phyloP scores from a whole-genome alignment of 2,329 filamentous ascomycete species.

The Fusarium sp. region DNA sequence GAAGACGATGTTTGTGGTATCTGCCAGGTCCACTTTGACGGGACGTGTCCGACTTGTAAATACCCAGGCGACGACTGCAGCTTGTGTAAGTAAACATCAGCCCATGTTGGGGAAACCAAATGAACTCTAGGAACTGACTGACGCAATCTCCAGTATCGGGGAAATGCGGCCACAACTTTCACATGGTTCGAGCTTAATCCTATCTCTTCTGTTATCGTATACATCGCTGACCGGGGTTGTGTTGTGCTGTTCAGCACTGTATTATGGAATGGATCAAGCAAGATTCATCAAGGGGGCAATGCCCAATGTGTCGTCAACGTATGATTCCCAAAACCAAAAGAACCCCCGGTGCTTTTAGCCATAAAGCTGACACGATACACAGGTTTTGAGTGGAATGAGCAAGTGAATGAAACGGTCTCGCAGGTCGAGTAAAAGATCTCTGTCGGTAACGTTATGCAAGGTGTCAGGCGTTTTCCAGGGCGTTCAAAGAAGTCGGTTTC shows the following conservation, averaged over 20 bases:
- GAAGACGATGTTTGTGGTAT: constrained; percentile 99
- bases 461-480: constrained; percentile 40
- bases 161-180: constrained; percentile 97
- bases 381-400: constrained; percentile 58
- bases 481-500: constrained; percentile 18
- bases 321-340: constrained; percentile 46
- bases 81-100: constrained; percentile 70
- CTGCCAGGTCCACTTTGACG: constrained; percentile 97
- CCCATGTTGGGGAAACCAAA: constrained; percentile 17
- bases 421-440: constrained; percentile 46
- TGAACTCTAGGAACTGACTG: constrained; percentile 23
- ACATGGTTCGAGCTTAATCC: constrained; percentile 74
- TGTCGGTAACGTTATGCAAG: constrained; percentile 8
- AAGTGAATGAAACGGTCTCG: constrained; percentile 47
- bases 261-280: constrained; percentile 97
- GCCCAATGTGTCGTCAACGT: constrained; percentile 98
- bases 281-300: constrained; percentile 91
- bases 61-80: constrained; percentile 97
- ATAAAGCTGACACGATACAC: constrained; percentile 18
- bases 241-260: constrained; percentile 75
- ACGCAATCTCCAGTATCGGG: constrained; percentile 73
- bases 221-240: constrained; percentile 26
- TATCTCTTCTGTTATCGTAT: constrained; percentile 3
- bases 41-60: constrained; percentile 97
- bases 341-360: background rate